Percentiles rank a stretch among this genome's conserved stretches.
Conservation (phyloP, 768 basidiomycete genomes). For the Mycena filopes region DNA sequence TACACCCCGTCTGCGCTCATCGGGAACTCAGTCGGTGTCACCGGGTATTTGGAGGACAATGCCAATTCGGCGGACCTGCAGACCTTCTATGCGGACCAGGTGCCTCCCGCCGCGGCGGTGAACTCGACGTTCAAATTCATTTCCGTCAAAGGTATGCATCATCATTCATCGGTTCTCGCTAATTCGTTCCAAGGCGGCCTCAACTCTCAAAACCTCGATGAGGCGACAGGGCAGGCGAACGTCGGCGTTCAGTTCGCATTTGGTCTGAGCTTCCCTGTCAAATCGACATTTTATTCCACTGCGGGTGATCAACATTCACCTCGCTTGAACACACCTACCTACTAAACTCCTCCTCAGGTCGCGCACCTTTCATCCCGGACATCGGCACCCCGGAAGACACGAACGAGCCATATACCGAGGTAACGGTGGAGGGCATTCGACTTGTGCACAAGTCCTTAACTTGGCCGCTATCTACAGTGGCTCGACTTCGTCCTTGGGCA, state of each 20-base stretch:
- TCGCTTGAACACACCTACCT: too few relatives aligned
- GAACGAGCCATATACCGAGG: conserved; percentile 53
- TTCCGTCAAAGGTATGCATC: conserved; percentile 48
- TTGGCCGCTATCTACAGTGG: too few relatives aligned
- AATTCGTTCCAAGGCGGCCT: conserved; percentile 11
- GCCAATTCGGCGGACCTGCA: conserved; percentile 57
- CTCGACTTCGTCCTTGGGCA: conserved; percentile 55
- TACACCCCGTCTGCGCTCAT: conserved; percentile 44
- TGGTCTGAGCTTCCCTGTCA: conserved; percentile 53
- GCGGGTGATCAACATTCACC: background rate
- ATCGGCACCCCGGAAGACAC: conserved; percentile 47
- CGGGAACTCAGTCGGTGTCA: conserved; percentile 53
- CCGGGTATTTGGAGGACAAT: conserved; percentile 54
- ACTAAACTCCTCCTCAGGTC: conserved; percentile 41
- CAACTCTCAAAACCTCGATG: conserved; percentile 20
- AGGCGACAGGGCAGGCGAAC: conserved; percentile 46
- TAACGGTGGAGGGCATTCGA: conserved; percentile 6
- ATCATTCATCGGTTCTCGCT: background rate
- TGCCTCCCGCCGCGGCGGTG: conserved; percentile 46
- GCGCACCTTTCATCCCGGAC: conserved; percentile 58
- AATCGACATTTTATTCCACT: conserved; percentile 24
- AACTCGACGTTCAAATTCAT: conserved; percentile 46
- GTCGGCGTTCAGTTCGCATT: conserved; percentile 62
- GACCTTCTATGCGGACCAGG: conserved; percentile 46
- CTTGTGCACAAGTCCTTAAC: too few relatives aligned